Conservation (phyloP, 768 basidiomycete species). For the Trametes sanguinea region DNA sequence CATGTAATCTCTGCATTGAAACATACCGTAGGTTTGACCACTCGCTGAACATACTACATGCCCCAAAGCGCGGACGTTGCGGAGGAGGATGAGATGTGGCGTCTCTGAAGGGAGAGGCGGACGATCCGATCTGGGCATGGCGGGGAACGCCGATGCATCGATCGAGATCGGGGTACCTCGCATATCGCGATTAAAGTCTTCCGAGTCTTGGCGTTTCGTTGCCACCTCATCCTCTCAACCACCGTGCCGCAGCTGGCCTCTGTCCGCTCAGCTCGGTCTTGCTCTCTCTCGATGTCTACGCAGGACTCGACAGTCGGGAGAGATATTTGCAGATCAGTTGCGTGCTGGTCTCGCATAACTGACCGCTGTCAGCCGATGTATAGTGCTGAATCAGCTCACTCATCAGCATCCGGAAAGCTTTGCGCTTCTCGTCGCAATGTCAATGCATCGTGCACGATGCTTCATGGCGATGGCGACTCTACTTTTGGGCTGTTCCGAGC, state of each 20-base stretch:
- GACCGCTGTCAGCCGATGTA: too few relatives aligned
- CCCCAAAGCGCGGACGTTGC: background rate
- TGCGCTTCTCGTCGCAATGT: too few relatives aligned
- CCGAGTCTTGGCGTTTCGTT: slow-evolving; percentile 4
- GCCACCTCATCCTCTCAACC: slow-evolving; percentile 7
- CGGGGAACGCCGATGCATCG: slow-evolving; percentile 20
- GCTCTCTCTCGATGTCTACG: background rate
- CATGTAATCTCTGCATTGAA: too few relatives aligned
- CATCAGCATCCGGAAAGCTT: too few relatives aligned
- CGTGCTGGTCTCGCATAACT: too few relatives aligned
- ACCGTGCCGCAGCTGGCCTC: background rate
- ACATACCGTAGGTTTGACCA: background rate
- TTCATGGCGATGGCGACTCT: too few relatives aligned
- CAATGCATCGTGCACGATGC: too few relatives aligned
- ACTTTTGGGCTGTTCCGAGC: background rate
- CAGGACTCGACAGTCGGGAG: too few relatives aligned
- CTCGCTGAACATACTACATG: background rate
- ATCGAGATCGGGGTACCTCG: slow-evolving; percentile 16
- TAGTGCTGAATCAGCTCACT: too few relatives aligned
- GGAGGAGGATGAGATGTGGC: slow-evolving; percentile 7
- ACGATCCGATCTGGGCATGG: slow-evolving; percentile 18
- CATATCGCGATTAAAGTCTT: slow-evolving; percentile 15
- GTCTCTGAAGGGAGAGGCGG: slow-evolving; percentile 6
- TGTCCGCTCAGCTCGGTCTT: background rate
- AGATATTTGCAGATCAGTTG: too few relatives aligned